Conservation (phyloP, 2,329 filamentous ascomycete species). For the Aspergillus eucalypticola region DNA sequence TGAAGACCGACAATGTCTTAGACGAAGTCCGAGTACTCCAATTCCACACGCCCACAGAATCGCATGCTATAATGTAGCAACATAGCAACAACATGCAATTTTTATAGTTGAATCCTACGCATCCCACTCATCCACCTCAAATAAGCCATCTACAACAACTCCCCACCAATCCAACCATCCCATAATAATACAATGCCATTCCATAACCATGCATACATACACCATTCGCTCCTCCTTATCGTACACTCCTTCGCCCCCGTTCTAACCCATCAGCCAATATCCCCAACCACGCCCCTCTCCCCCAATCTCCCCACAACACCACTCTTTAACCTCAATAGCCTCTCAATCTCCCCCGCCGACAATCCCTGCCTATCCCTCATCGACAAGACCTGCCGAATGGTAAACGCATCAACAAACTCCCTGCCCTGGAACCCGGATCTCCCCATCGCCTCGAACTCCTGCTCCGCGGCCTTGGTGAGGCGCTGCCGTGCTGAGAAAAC, state of each 20-base stretch:
- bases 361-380: conserved; percentile 49
- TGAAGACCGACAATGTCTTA: too few relatives aligned
- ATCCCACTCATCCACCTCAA: neutral
- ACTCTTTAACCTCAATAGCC: conserved; percentile 44
- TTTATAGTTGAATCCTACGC: neutral
- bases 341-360: conserved; percentile 44
- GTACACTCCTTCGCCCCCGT: neutral
- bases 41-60: too few relatives aligned
- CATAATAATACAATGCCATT: neutral
- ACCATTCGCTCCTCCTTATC: neutral
- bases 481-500: conserved; percentile 55
- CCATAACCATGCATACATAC: neutral
- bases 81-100: too few relatives aligned
- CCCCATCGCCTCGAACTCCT: conserved; percentile 54
- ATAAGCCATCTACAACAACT: neutral
- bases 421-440: conserved; percentile 42
- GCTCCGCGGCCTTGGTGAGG: conserved; percentile 55
- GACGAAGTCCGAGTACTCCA: too few relatives aligned
- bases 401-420: conserved; percentile 51
- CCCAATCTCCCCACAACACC: conserved; percentile 47
- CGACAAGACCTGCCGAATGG: conserved; percentile 51
- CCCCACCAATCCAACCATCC: neutral
- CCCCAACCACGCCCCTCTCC: conserved; percentile 33
- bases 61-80: too few relatives aligned
- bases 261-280: conserved; percentile 12